Conservation (phyloP, 2,329 filamentous ascomycete species). For the Tetracladium maxilliforme region DNA sequence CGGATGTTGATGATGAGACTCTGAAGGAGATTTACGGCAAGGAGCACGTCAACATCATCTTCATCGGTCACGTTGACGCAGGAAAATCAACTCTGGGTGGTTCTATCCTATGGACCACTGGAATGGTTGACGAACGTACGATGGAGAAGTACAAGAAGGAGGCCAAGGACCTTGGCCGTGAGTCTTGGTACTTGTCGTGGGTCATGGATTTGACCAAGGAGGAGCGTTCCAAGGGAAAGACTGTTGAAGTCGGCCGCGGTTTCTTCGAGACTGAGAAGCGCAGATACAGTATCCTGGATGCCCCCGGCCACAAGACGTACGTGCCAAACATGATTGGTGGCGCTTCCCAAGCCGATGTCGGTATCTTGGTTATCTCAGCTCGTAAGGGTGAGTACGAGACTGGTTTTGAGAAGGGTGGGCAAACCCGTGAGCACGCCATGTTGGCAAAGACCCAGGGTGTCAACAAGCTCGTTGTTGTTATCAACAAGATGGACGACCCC, state of each 20-base stretch:
- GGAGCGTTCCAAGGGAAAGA: conserved; percentile 92
- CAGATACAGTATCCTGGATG: conserved; percentile 91
- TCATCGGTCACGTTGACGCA: conserved; percentile 95
- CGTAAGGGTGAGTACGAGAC: conserved; percentile 99
- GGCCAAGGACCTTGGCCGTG: conserved; percentile 87
- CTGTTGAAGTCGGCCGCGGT: conserved; percentile 88
- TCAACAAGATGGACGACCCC: conserved; percentile 99
- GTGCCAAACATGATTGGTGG: conserved; percentile 98
- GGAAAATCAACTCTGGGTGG: conserved; percentile 95
- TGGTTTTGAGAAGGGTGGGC: conserved; percentile 90
- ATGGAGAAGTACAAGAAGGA: conserved; percentile 97
- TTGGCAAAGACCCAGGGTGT: conserved; percentile 97
- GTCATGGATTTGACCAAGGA: conserved; percentile 94
- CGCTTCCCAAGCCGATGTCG: conserved; percentile 84
- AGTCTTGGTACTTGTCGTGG: conserved; percentile 99
- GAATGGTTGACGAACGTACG: conserved; percentile 98
- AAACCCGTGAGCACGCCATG: conserved; percentile 95
- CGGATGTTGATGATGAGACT: conserved; percentile 69
- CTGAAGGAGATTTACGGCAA: conserved; percentile 95
- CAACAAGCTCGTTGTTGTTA: conserved; percentile 84
- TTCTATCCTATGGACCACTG: conserved; percentile 80
- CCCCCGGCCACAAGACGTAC: conserved; percentile 94
- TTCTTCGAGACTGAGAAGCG: conserved; percentile 97
- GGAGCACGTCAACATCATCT: conserved; percentile 86
- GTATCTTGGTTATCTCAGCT: conserved; percentile 88